A percentile compares a stretch with the other conserved stretches of the same genome.
Conservation (phyloP, 441 rosid species). For the Populus trichocarpa region DNA sequence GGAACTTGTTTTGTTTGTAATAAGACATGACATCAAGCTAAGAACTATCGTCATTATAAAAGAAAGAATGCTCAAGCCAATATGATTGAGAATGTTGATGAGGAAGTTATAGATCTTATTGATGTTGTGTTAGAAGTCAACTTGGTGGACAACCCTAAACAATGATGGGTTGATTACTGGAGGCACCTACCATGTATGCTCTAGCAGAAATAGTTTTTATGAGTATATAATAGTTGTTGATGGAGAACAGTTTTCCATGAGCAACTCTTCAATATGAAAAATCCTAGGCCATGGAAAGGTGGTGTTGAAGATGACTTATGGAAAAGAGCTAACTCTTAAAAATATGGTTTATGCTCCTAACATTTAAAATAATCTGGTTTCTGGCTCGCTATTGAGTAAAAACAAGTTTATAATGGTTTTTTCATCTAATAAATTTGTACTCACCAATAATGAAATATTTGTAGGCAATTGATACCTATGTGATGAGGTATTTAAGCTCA, state of each 20-base stretch:
- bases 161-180: constrained; percentile 1
- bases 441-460: constrained; percentile 7
- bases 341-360: background rate
- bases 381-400: background rate
- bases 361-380: background rate
- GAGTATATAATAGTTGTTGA: background rate
- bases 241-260: background rate
- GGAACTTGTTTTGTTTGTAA: background rate
- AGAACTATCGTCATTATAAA: background rate
- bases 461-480: background rate
- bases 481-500: background rate
- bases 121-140: background rate
- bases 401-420: constrained; percentile 6
- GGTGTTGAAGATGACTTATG: background rate
- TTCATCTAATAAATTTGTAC: background rate
- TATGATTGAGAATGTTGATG: background rate
- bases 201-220: background rate
- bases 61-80: background rate
- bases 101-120: background rate
- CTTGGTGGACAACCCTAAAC: background rate
- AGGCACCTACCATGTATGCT: background rate
- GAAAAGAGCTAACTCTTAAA: background rate
- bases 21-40: background rate
- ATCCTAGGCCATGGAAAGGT: background rate
- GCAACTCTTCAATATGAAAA: too few relatives aligned